Evolutionary conservation across 305 asterid genomes (phyloP).

Genomic region (Rubia tinctorum): DNA sequence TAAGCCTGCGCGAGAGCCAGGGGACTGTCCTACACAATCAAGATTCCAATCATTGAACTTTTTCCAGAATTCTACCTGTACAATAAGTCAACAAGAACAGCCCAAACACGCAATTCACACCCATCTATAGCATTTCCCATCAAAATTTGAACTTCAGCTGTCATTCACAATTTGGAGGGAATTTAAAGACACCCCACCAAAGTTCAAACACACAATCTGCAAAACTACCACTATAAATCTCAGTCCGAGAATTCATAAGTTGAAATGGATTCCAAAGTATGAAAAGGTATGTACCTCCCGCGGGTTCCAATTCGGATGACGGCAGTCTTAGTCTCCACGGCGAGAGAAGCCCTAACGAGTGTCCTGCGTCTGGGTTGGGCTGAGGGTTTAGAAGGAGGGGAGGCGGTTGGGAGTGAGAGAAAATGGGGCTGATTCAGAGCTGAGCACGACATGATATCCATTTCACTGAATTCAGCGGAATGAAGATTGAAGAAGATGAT

Average conservation of each 20-base stretch:
- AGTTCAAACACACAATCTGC: too few species aligned
- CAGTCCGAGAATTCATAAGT: too few species aligned
- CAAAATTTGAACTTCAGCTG: too few species aligned
- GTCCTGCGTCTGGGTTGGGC: constrained; percentile 35
- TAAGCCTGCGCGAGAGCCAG: constrained; percentile 95
- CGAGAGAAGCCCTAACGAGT: constrained; percentile 52
- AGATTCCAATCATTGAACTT: constrained; percentile 16
- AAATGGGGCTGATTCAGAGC: constrained; percentile 39
- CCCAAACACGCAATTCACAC: too few species aligned
- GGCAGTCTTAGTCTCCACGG: constrained; percentile 69
- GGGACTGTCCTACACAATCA: constrained; percentile 75
- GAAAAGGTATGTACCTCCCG: constrained; percentile 63
- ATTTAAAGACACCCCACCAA: too few species aligned
- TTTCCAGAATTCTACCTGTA: constrained; percentile 14
- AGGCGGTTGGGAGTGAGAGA: constrained; percentile 17
- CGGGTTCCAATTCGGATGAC: constrained; percentile 89
- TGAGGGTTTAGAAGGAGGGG: constrained; percentile 12
- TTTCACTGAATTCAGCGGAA: neutral
- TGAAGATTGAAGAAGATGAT: too few species aligned
- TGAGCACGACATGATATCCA: constrained; percentile 27
- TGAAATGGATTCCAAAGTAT: too few species aligned
- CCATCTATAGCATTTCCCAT: too few species aligned
- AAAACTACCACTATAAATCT: too few species aligned
- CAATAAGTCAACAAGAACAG: neutral
- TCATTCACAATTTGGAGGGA: too few species aligned